Conservation (phyloP, 179 eudicot species). For the Carnegiea gigantea region DNA sequence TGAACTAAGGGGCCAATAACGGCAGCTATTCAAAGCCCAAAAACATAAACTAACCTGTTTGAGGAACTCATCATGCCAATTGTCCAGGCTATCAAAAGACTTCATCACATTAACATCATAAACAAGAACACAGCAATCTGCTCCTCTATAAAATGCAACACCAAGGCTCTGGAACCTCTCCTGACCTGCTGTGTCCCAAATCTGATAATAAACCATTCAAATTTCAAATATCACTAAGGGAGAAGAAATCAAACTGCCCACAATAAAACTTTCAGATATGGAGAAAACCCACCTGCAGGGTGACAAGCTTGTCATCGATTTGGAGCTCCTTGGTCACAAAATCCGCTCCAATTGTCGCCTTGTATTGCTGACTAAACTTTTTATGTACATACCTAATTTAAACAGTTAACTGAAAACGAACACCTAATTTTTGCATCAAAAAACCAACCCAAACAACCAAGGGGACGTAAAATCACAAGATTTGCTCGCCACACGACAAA, state of each 20-base stretch:
- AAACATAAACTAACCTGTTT: constrained; percentile 40
- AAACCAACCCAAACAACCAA: background rate
- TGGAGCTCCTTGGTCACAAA: constrained; percentile 71
- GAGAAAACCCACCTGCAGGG: constrained; percentile 54
- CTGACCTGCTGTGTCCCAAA: constrained; percentile 75
- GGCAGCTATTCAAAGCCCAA: constrained; percentile 3
- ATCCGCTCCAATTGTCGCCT: constrained; percentile 76
- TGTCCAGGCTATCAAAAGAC: constrained; percentile 60
- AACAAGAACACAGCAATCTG: constrained; percentile 65
- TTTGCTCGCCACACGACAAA: background rate
- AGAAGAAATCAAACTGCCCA: background rate
- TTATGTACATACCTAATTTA: constrained; percentile 60
- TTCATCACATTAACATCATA: constrained; percentile 64
- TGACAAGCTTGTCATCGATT: constrained; percentile 64
- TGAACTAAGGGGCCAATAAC: background rate
- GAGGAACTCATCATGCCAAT: constrained; percentile 70
- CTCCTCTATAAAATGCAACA: constrained; percentile 70
- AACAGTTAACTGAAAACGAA: constrained; percentile 31
- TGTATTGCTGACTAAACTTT: constrained; percentile 75
- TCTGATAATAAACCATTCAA: constrained; percentile 28
- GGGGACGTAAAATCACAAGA: background rate
- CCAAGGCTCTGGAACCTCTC: constrained; percentile 73
- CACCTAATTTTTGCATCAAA: constrained; percentile 2
- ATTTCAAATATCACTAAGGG: background rate
- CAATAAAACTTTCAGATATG: background rate